Base-by-base conservation (phyloP, 768 basidiomycete genomes). In the Rhizopogon vesiculosus region DNA sequence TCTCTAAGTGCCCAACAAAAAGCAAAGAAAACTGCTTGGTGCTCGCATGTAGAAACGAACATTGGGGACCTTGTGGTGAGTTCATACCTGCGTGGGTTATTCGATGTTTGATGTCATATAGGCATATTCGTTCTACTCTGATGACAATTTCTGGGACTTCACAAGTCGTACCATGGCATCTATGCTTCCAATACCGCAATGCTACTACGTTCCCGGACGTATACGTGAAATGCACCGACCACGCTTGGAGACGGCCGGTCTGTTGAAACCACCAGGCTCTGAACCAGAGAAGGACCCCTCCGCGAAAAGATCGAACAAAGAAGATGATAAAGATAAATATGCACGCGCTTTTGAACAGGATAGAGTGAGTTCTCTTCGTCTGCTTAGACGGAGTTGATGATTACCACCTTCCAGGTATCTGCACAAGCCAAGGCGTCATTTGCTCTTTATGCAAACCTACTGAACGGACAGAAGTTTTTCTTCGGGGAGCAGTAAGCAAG, bases 31-130 rank as follows among this genome's bases (percentile, higher is more conserved):
- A 71, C 73, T 0, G 89, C 89, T 1, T 86, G 89, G 79, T 73
- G 72, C 42, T 78, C 85, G 1, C 88, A 91, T 64, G 69, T 83
- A 7, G 85, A 87, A 58, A 71, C 83, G 7, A 76, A 82, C 53
- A 67, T 91, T 22, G 89, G 88, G 9, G 83, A 89, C 64, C 68
- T 93, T 13, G 76, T 88, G 51, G 91, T 92, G 68, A 65, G 86
- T 76, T 41, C 18, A 12, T 35, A 19, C 38, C 33, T 50, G 49
- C 35, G 28, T 40, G 35, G 28, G 41, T 51, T n/a, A 13, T 55
- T 54, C 46, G 58, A 55, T 16, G 42, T 38, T 46, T 44, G 59
- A 56, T 31, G 41, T 51, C 48, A 6, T 57, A 92, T 90, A 79
- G 81, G 35, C 78, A 88, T 62, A 76, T 76, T 38, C 35, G 58